phyloP scores from a whole-genome alignment of 2,329 filamentous ascomycete genomes.

The Penicillium sclerotigenum region DNA sequence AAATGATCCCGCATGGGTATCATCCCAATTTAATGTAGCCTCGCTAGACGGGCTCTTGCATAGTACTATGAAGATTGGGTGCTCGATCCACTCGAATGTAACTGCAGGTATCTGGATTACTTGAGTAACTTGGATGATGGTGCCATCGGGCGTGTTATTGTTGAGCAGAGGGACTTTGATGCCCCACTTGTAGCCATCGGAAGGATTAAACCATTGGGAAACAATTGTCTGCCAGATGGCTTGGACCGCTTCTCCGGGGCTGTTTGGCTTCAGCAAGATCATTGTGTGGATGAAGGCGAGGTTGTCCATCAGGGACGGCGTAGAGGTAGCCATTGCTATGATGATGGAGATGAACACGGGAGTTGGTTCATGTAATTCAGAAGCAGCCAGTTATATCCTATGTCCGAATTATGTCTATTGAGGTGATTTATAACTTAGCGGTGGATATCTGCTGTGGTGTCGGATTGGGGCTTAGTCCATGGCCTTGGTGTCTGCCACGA shows the following conservation, averaged over 20 bases:
- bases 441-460: background rate
- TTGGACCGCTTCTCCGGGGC: background rate
- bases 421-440: background rate
- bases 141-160: background rate
- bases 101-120: background rate
- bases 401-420: background rate
- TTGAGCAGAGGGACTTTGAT: background rate
- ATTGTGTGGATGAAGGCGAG: background rate
- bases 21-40: background rate
- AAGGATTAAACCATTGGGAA: background rate
- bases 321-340: background rate
- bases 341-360: background rate
- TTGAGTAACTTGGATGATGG: background rate
- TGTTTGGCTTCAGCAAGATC: background rate
- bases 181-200: background rate
- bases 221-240: background rate
- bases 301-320: background rate
- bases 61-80: background rate
- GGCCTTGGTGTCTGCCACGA: no score
- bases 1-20: background rate
- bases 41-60: background rate
- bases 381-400: background rate
- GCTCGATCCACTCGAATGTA: background rate
- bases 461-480: no score
- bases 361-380: background rate